Conservation (phyloP, 306 rosid genomes). For the Biancaea sappan region DNA sequence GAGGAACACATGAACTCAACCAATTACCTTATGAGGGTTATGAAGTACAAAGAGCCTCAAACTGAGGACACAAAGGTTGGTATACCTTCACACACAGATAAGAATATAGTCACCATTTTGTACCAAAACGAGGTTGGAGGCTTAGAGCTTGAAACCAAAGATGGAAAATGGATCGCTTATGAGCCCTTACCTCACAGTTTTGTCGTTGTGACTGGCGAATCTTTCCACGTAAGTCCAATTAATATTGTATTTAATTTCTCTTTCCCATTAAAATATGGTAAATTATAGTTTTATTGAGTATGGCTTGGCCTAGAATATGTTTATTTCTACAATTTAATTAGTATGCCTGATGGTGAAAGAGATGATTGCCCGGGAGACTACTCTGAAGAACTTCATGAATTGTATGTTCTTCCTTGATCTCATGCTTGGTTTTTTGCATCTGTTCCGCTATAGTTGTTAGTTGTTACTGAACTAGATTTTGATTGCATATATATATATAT, state of each 20-base stretch:
- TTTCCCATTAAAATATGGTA: not conserved
- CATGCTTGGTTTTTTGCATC: no score
- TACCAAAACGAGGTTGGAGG: slow-evolving; percentile 71
- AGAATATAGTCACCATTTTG: slow-evolving; percentile 65
- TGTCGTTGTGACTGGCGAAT: slow-evolving; percentile 66
- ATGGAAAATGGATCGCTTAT: slow-evolving; percentile 69
- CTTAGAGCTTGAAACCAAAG: slow-evolving; percentile 65
- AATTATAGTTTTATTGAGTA: not conserved
- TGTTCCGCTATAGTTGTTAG: no score
- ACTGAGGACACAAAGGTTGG: slow-evolving; percentile 59
- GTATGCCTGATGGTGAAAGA: no score
- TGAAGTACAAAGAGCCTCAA: slow-evolving; percentile 73
- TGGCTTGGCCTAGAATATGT: no score
- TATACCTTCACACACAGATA: slow-evolving; percentile 65
- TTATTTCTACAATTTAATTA: no score
- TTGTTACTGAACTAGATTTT: no score
- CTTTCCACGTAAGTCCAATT: slow-evolving; percentile 48
- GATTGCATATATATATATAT: no score
- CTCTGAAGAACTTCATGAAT: no score
- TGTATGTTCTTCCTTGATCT: no score
- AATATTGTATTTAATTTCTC: not conserved
- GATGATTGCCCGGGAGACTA: no score
- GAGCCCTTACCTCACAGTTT: slow-evolving; percentile 58
- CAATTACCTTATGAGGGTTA: slow-evolving; percentile 63
- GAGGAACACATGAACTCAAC: slow-evolving; percentile 77